These are phyloP conservation scores for Chaetothyriales sp. DNA, from an alignment of 2,329 filamentous ascomycete species.

Conservation along the genomic window DNA sequence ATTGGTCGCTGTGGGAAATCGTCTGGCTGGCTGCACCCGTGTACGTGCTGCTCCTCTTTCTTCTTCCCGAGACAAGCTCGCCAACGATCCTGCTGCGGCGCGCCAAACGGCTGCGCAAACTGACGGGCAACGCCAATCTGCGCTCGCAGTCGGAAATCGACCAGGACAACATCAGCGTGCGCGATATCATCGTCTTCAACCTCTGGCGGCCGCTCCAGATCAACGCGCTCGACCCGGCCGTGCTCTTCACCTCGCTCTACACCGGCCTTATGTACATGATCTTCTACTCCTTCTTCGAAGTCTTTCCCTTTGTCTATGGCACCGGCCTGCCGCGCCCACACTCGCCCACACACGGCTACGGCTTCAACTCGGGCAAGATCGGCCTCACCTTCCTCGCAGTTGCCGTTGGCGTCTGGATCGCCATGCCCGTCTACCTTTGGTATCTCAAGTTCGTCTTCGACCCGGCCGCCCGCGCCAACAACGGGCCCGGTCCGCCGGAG, in stretches of 20 bases:
- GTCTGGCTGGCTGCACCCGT: slow-evolving; percentile 46
- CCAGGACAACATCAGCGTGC: slow-evolving; percentile 36
- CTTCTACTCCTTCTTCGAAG: slow-evolving; percentile 45
- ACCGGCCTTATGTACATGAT: slow-evolving; percentile 41
- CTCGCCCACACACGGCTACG: slow-evolving; percentile 35
- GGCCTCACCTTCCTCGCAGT: slow-evolving; percentile 49
- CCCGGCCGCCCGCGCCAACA: slow-evolving; percentile 29
- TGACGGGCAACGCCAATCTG: slow-evolving; percentile 42
- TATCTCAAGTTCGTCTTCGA: slow-evolving; percentile 39
- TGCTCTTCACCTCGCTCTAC: slow-evolving; percentile 47
- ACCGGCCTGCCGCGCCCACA: slow-evolving; percentile 18
- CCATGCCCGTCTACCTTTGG: slow-evolving; percentile 33
- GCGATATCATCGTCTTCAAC: slow-evolving; percentile 33
- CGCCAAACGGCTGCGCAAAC: slow-evolving; percentile 44
- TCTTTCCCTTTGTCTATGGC: slow-evolving; percentile 50
- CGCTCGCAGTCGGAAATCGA: slow-evolving; percentile 50
- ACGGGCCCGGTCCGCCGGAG: slow-evolving; percentile 36
- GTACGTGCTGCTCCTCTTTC: slow-evolving; percentile 43
- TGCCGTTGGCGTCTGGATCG: slow-evolving; percentile 40
- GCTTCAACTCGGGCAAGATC: slow-evolving; percentile 42
- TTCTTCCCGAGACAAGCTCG: slow-evolving; percentile 49
- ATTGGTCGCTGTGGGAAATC: slow-evolving; percentile 45
- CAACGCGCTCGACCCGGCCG: slow-evolving; percentile 45
- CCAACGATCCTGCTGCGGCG: slow-evolving; percentile 47
- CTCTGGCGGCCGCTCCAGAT: slow-evolving; percentile 46